phyloP scores from a whole-genome alignment of 148 eudicot genomes.

The Chenopodium quinoa region DNA sequence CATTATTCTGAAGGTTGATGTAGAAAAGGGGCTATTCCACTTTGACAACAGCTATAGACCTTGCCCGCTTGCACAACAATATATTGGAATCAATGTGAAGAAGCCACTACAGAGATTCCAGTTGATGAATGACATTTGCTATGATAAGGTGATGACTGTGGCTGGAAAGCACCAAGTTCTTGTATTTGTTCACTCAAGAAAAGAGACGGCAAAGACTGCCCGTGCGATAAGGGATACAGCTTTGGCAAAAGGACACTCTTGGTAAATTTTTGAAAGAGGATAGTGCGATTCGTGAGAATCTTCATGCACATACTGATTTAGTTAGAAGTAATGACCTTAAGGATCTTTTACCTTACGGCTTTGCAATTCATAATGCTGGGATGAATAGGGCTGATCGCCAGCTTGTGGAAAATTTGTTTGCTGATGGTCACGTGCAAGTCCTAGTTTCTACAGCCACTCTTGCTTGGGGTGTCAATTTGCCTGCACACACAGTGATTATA shows the following conservation, averaged over 20 bases:
- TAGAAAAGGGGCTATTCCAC: constrained; percentile 56
- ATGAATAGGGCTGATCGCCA: constrained; percentile 68
- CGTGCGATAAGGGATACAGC: constrained; percentile 78
- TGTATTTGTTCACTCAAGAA: constrained; percentile 75
- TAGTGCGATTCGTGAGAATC: constrained; percentile 72
- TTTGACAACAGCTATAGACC: constrained; percentile 83
- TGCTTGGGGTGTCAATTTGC: constrained; percentile 82
- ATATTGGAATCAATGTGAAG: constrained; percentile 69
- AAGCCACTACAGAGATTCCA: constrained; percentile 79
- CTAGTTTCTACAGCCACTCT: constrained; percentile 75
- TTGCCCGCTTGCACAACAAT: constrained; percentile 78
- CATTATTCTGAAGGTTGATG: constrained; percentile 64
- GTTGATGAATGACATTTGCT: constrained; percentile 75
- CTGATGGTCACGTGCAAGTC: constrained; percentile 64
- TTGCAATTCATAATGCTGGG: constrained; percentile 78
- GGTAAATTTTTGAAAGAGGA: constrained; percentile 66
- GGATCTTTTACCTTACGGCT: constrained; percentile 71
- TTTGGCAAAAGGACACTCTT: constrained; percentile 68
- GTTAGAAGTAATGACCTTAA: constrained; percentile 73
- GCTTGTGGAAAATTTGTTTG: constrained; percentile 67
- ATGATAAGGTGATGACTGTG: constrained; percentile 64
- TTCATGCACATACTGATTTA: constrained; percentile 52
- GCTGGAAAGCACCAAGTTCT: constrained; percentile 81
- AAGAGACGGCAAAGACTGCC: constrained; percentile 78
- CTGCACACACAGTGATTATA: constrained; percentile 69